These are phyloP conservation scores for Cucumis hystrix DNA, from an alignment of 306 rosid species.

Conservation along the genomic window DNA sequence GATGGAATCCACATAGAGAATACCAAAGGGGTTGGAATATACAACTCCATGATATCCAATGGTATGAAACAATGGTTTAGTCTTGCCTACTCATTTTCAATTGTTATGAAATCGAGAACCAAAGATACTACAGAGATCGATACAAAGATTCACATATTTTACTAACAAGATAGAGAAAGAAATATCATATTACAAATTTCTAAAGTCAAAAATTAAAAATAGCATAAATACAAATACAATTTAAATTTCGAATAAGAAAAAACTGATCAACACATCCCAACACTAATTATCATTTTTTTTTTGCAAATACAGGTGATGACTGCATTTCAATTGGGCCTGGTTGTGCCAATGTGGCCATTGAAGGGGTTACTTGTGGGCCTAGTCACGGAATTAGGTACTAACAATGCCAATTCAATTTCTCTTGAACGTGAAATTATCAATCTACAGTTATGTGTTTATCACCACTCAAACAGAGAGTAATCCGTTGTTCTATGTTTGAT, in stretches of 20 bases:
- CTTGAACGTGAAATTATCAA: not conserved
- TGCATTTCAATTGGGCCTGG: conserved; percentile 94
- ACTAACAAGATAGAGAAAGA: no score
- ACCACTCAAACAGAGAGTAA: not conserved
- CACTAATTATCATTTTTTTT: no score
- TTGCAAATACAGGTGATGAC: conserved; percentile 54
- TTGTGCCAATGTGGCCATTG: conserved; percentile 59
- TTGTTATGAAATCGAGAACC: no score
- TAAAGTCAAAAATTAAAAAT: no score
- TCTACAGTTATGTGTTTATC: not conserved
- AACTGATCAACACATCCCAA: no score
- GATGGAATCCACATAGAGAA: conserved; percentile 87
- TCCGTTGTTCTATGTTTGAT: not conserved
- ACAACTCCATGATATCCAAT: conserved; percentile 64
- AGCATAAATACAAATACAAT: no score
- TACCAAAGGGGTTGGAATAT: conserved; percentile 52
- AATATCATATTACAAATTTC: no score
- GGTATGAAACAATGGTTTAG: conserved; percentile 23
- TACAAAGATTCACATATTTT: no score
- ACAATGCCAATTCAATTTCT: not conserved
- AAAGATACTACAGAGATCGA: no score
- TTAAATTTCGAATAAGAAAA: no score
- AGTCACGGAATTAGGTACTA: conserved; percentile 86
- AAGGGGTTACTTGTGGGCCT: conserved; percentile 85
- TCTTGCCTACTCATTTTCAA: not conserved